Percentiles rank a stretch among this genome's conserved stretches.
Conservation (phyloP, 768 basidiomycete genomes). For the Mycena amicta region DNA sequence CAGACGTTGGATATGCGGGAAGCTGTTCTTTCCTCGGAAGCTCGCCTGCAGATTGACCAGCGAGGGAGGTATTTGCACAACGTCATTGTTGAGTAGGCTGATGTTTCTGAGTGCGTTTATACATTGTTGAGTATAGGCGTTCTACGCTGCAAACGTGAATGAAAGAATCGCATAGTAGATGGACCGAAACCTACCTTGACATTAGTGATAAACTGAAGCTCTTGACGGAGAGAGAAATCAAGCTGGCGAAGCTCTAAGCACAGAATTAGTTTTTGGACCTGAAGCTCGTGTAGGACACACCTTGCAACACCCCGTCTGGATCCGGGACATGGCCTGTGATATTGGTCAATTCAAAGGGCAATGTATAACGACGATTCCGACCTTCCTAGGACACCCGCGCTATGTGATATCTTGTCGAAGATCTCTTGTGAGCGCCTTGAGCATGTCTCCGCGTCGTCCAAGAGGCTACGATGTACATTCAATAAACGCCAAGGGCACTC, state of each 20-base stretch:
- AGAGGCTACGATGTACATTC: slow-evolving; percentile 39
- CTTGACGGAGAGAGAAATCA: slow-evolving; percentile 62
- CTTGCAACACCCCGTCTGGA: slow-evolving; percentile 54
- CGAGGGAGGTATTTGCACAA: slow-evolving; percentile 70
- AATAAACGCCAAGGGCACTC: not conserved
- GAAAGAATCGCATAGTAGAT: slow-evolving; percentile 6
- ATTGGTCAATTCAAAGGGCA: no score
- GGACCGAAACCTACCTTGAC: slow-evolving; percentile 47
- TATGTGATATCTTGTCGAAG: slow-evolving; percentile 56
- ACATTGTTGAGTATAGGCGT: slow-evolving; percentile 69
- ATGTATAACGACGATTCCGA: no score
- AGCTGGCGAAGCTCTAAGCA: slow-evolving; percentile 63
- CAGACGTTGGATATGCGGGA: slow-evolving; percentile 87
- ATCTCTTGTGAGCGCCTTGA: slow-evolving; percentile 60
- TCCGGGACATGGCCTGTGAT: slow-evolving; percentile 50
- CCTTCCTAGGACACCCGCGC: slow-evolving; percentile 57
- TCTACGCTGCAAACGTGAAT: slow-evolving; percentile 48
- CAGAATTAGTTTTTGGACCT: not conserved
- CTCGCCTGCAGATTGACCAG: slow-evolving; percentile 69
- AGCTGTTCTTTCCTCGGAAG: slow-evolving; percentile 77
- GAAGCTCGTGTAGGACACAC: slow-evolving; percentile 31
- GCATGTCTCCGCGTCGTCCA: slow-evolving; percentile 63
- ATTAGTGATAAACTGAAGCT: slow-evolving; percentile 58
- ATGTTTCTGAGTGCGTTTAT: slow-evolving; percentile 73
- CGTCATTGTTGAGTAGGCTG: slow-evolving; percentile 77